phyloP scores from a whole-genome alignment of 176 grass and related monocot species.

The Leersia perrieri region DNA sequence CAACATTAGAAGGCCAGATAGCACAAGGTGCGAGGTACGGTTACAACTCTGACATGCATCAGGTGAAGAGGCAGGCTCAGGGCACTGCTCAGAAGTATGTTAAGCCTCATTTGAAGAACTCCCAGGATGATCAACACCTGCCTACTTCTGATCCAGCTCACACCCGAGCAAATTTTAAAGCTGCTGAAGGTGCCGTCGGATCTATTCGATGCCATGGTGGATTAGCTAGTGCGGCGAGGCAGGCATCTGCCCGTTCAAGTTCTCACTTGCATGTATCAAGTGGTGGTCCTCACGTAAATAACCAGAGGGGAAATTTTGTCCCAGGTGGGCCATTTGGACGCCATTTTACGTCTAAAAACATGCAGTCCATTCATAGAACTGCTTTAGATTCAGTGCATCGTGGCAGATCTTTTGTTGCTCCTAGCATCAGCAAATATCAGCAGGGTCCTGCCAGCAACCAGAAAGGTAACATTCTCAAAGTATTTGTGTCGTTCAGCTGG shows the following conservation, averaged over 20 bases:
- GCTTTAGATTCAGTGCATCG: constrained; percentile 24
- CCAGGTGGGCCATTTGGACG: constrained; percentile 35
- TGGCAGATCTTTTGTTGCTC: constrained; percentile 42
- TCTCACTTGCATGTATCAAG: constrained; percentile 37
- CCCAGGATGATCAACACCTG: constrained; percentile 33
- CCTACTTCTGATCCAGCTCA: constrained; percentile 44
- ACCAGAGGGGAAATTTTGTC: constrained; percentile 40
- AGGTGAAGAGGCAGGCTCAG: constrained; percentile 35
- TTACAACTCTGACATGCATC: constrained; percentile 20
- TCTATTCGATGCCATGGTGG: constrained; percentile 38
- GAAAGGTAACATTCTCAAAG: constrained; percentile 57
- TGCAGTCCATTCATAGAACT: constrained; percentile 42
- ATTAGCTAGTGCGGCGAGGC: constrained; percentile 41
- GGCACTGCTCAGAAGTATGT: constrained; percentile 39
- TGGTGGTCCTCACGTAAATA: constrained; percentile 30
- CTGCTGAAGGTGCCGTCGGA: constrained; percentile 44
- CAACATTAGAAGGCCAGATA: constrained; percentile 38
- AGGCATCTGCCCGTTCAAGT: constrained; percentile 19
- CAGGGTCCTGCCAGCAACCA: constrained; percentile 41
- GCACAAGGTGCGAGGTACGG: constrained; percentile 27
- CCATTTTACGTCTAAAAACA: constrained; percentile 48
- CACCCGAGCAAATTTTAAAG: constrained; percentile 32
- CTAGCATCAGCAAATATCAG: constrained; percentile 43
- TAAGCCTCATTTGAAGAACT: constrained; percentile 45
- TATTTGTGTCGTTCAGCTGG: not conserved